A percentile compares a stretch with the other conserved stretches of the same genome.
These are phyloP conservation scores for Amylocystis lapponica DNA, from an alignment of 768 basidiomycete genomes.

Conservation along the genomic window DNA sequence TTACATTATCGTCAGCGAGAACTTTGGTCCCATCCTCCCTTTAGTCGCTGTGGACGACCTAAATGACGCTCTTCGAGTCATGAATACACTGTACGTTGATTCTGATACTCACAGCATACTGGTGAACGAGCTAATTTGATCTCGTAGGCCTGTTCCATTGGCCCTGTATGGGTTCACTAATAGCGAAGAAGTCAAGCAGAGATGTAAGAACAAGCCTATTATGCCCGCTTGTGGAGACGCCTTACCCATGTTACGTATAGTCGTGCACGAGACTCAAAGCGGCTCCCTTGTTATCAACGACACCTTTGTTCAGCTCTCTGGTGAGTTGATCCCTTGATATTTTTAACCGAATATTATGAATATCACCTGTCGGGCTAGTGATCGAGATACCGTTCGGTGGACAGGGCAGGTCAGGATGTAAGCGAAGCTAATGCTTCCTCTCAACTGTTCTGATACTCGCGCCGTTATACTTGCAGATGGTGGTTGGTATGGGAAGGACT, in stretches of 20 bases:
- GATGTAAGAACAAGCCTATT: slow-evolving; percentile 11
- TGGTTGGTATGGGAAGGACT: slow-evolving; percentile 43
- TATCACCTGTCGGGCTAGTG: slow-evolving; percentile 19
- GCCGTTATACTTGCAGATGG: slow-evolving; percentile 38
- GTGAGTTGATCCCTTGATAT: slow-evolving; percentile 29
- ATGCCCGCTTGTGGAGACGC: background rate
- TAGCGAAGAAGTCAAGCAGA: slow-evolving; percentile 27
- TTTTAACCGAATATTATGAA: background rate
- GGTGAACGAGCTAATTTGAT: too few relatives aligned
- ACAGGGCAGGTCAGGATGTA: slow-evolving; percentile 62
- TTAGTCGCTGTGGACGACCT: slow-evolving; percentile 52
- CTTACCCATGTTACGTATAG: slow-evolving; percentile 27
- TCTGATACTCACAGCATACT: too few relatives aligned
- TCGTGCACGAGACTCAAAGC: slow-evolving; percentile 49
- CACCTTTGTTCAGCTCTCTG: slow-evolving; percentile 44
- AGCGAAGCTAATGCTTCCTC: slow-evolving; percentile 25
- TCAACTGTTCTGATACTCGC: background rate
- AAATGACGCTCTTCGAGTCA: slow-evolving; percentile 49
- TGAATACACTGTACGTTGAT: slow-evolving; percentile 37
- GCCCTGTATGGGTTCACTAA: slow-evolving; percentile 62
- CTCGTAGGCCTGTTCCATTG: slow-evolving; percentile 48
- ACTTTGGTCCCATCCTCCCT: slow-evolving; percentile 70
- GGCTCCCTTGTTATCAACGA: slow-evolving; percentile 59
- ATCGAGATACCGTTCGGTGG: slow-evolving; percentile 45
- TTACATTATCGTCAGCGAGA: slow-evolving; percentile 39